Conservation (phyloP, 495 filamentous ascomycete genomes). For the Neurospora tetraspora region DNA sequence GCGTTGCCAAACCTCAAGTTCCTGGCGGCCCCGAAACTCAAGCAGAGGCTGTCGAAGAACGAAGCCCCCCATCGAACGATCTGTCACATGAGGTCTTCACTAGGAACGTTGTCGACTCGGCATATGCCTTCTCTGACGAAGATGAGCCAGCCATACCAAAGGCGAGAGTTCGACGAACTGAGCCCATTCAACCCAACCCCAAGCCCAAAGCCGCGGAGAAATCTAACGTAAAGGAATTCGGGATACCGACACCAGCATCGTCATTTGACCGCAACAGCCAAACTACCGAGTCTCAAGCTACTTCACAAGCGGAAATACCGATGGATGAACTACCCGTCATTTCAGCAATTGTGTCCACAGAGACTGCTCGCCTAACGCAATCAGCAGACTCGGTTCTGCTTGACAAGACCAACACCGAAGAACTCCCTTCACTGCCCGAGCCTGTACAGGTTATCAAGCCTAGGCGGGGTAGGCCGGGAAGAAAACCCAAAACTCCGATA, state of each 20-base stretch:
- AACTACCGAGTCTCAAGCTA: not conserved
- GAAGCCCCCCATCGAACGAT: not conserved
- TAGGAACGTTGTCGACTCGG: slow-evolving; percentile 21
- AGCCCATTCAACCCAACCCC: not conserved
- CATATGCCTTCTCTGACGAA: slow-evolving; percentile 35
- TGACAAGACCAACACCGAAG: not conserved
- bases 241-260: not conserved
- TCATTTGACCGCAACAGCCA: not conserved
- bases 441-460: not conserved
- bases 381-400: not conserved
- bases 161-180: not conserved
- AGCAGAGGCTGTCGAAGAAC: not conserved
- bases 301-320: not conserved
- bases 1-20: not conserved
- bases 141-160: slow-evolving; percentile 21
- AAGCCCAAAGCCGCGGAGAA: not conserved
- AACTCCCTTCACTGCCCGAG: slow-evolving; percentile 16
- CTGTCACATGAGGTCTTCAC: slow-evolving; percentile 12
- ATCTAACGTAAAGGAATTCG: not conserved
- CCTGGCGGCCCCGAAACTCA: not conserved
- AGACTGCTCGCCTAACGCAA: not conserved
- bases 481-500: not conserved
- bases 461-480: not conserved
- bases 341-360: not conserved
- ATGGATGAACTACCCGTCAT: not conserved